Evolutionary conservation across 345 rosid genomes (phyloP).

Genomic region (Trapa bicornis): DNA sequence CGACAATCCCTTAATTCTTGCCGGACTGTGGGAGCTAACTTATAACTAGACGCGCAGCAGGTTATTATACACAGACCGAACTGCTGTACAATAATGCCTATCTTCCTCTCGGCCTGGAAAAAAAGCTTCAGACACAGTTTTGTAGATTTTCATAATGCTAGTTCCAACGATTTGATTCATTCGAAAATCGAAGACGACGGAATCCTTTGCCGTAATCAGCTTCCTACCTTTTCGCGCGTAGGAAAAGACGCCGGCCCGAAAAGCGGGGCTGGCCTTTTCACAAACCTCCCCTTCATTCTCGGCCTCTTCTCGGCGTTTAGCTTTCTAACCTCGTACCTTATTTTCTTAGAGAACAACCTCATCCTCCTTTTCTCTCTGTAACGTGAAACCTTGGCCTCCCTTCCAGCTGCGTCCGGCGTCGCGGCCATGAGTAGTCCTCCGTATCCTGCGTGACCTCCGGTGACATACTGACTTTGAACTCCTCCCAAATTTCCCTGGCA

Average conservation of each 20-base stretch:
- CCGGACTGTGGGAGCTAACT: too few species aligned
- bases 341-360: constrained; percentile 91
- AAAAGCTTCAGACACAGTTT: background rate
- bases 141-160: too few species aligned
- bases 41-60: too few species aligned
- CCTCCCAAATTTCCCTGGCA: constrained; percentile 10
- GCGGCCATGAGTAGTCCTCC: constrained; percentile 13
- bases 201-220: background rate
- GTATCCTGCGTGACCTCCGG: constrained; percentile 5
- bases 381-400: constrained; percentile 81
- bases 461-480: constrained; percentile 5
- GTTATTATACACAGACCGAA: background rate
- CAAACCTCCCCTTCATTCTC: constrained; percentile 94
- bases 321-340: constrained; percentile 89
- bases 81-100: background rate
- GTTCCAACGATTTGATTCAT: background rate
- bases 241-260: constrained; percentile 21
- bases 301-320: constrained; percentile 94
- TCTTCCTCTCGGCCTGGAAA: background rate
- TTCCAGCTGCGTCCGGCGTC: constrained; percentile 45
- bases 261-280: constrained; percentile 49
- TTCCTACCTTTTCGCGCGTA: constrained; percentile 7
- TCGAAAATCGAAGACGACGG: background rate
- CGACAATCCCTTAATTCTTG: too few species aligned
- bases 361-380: constrained; percentile 82